These are phyloP conservation scores for Sporisorium graminicola DNA, from an alignment of 1,284 basidiomycete species.

Conservation along the genomic window DNA sequence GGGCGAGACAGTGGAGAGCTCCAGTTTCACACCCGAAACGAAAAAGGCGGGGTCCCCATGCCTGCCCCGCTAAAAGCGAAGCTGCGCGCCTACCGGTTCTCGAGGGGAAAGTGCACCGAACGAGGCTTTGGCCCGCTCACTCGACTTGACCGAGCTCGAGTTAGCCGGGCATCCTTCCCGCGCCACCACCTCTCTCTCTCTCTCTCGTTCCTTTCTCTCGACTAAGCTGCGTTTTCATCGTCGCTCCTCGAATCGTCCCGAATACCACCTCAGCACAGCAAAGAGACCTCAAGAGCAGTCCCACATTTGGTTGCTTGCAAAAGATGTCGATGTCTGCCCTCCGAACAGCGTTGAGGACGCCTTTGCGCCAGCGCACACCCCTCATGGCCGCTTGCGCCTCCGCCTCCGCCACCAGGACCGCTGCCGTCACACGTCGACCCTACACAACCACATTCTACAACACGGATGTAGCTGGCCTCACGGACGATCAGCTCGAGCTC, in stretches of 20 bases:
- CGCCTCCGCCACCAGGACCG: not conserved
- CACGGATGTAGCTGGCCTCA: constrained; percentile 49
- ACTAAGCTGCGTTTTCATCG: too few relatives aligned
- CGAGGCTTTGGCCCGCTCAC: not conserved
- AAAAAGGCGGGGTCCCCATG: too few relatives aligned
- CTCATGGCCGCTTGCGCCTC: too few relatives aligned
- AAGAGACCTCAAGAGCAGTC: not conserved
- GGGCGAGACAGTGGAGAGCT: too few relatives aligned
- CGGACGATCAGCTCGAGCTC: constrained; percentile 51
- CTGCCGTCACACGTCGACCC: not conserved
- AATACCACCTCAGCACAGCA: not conserved
- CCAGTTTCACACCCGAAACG: too few relatives aligned
- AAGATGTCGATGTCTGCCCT: constrained; percentile 28
- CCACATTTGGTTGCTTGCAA: not conserved
- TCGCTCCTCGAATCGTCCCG: not conserved
- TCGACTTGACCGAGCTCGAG: not conserved
- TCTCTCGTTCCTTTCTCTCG: too few relatives aligned
- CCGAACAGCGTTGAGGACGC: not conserved
- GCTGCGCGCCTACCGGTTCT: too few relatives aligned
- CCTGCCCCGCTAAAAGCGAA: too few relatives aligned
- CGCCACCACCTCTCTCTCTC: not conserved
- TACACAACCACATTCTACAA: constrained; percentile 52
- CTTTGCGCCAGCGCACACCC: constrained; percentile 9
- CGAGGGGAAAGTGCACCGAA: too few relatives aligned
- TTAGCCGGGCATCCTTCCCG: not conserved